Conservation (phyloP, 257 asterid genomes). For the Nemophila menziesii region DNA sequence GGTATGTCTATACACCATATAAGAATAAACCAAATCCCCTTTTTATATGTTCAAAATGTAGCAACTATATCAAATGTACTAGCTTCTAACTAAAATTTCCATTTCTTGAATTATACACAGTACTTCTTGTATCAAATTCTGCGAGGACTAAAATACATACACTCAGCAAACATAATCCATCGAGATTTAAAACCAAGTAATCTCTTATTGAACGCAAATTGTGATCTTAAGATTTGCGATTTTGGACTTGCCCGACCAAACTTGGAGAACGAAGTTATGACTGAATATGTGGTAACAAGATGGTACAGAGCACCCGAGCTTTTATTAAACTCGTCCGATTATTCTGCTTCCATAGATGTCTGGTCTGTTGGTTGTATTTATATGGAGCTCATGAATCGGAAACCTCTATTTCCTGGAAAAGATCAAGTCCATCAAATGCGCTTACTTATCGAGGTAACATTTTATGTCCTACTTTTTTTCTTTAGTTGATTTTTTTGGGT, state of each 20-base stretch:
- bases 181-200: slow-evolving; percentile 95
- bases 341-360: slow-evolving; percentile 76
- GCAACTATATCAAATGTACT: not conserved
- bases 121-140: slow-evolving; percentile 92
- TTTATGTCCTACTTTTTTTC: no score
- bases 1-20: slow-evolving; percentile 20
- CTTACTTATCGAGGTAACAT: slow-evolving; percentile 53
- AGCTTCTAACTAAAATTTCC: slow-evolving; percentile 12
- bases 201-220: slow-evolving; percentile 69
- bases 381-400: slow-evolving; percentile 93
- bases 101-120: slow-evolving; percentile 28
- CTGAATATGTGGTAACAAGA: slow-evolving; percentile 96
- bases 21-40: not conserved
- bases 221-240: slow-evolving; percentile 92
- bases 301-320: slow-evolving; percentile 99
- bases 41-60: not conserved
- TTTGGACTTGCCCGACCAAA: slow-evolving; percentile 92
- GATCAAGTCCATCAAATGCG: slow-evolving; percentile 98
- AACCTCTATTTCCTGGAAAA: slow-evolving; percentile 86
- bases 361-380: slow-evolving; percentile 98
- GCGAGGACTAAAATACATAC: slow-evolving; percentile 84
- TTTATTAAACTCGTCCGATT: slow-evolving; percentile 74
- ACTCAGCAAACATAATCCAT: slow-evolving; percentile 83
- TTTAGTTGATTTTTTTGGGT: no score
- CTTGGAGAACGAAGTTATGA: slow-evolving; percentile 76